Evolutionary conservation across 2,329 filamentous ascomycete genomes (phyloP), one percentile per base, ranked within the genome.

Genomic region (Pseudocercospora ulei): DNA sequence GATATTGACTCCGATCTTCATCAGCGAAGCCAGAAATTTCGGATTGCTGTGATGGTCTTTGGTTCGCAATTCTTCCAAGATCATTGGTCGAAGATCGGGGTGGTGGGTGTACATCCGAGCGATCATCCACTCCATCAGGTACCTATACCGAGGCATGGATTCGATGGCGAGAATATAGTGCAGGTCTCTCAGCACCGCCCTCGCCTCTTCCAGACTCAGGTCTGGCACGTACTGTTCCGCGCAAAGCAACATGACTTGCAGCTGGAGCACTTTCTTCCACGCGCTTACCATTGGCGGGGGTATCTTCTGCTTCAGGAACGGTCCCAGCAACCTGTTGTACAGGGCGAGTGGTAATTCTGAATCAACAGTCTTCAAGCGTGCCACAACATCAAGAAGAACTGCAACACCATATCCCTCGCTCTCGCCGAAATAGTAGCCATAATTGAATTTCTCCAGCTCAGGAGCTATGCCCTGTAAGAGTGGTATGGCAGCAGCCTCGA

Each of bases 251-350:
- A 69, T 60, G 11, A 62, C 56, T 38, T 70, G 67, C 6, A 70
- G 52, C 40, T 70, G 67, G n/a, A 66, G 44, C 0, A 62, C 60
- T n/a, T 62, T 59, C 47, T 71, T 71, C 65, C 65, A 70, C 30
- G 63, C 62, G 42, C 57, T 64, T 24, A 68, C 63, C 22, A 65
- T 62, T 3, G 63, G 63, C 6, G 64, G 53, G 2, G 66, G 63
- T 7, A 55, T 47, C 43, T 61, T 64, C 43, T 70, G 68, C 7
- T 51, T 49, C 12, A 52, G 50, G 66, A 67, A 71, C 6, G 61
- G 64, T 17, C 65, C 46, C 3, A 68, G 39, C 1, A 68, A 40
- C 3, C 46, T 45, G 13, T 60, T 47, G 5, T 67, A 47, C 1
- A 67, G 49, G 4, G 31, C 17, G n/a, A 42, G 16, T 39, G 43